Conservation (phyloP, 1,284 basidiomycete genomes). For the Ustilago cynodontis region DNA sequence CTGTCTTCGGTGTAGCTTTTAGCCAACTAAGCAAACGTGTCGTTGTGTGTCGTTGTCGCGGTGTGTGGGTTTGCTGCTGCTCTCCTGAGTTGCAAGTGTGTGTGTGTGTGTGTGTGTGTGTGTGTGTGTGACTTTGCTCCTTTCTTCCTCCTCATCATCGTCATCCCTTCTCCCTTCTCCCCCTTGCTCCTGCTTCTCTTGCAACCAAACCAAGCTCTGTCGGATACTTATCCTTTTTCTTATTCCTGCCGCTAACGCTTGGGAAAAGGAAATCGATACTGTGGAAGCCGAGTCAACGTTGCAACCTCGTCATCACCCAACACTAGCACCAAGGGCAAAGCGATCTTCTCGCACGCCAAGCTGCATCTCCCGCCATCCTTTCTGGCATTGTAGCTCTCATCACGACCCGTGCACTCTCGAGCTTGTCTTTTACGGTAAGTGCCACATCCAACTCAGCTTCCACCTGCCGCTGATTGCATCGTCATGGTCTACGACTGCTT, state of each 20-base stretch:
- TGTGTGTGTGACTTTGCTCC: background rate
- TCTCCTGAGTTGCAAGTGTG: background rate
- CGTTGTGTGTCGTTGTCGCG: no score
- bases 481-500: background rate
- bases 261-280: conserved; percentile 20
- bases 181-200: background rate
- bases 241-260: background rate
- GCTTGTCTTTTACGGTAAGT: conserved; percentile 21
- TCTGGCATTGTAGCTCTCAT: conserved; percentile 8
- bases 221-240: conserved; percentile 24
- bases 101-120: background rate
- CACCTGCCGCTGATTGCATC: background rate
- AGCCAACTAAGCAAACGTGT: no score
- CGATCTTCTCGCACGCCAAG: background rate
- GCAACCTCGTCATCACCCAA: conserved; percentile 11
- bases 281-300: conserved; percentile 32
- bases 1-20: no score
- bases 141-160: conserved; percentile 5
- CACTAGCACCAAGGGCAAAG: background rate
- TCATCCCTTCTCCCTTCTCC: conserved; percentile 3
- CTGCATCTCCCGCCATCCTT: conserved; percentile 10
- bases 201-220: conserved; percentile 31
- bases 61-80: background rate
- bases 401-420: background rate
- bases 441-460: background rate